These are phyloP conservation scores for Termitomyces sp. DNA, from an alignment of 768 basidiomycete genomes.

Conservation along the genomic window DNA sequence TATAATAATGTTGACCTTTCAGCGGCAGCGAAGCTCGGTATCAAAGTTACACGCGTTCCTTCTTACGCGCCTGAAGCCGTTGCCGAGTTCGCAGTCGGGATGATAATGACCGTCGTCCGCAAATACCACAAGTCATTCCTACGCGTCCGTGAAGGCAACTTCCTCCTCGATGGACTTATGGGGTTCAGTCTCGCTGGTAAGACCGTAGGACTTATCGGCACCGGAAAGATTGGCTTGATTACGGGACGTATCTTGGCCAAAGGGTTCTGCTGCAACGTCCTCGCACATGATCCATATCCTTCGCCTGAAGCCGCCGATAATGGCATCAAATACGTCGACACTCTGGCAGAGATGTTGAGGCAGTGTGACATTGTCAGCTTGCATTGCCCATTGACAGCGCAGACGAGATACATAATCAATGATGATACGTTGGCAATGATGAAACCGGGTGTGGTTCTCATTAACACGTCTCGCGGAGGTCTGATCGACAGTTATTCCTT, in stretches of 20 bases:
- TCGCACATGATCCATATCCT: conserved; percentile 40
- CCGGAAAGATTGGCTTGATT: conserved; percentile 40
- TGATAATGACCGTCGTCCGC: conserved; percentile 41
- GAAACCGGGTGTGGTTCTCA: conserved; percentile 39
- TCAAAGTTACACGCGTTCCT: conserved; percentile 39
- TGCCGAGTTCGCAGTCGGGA: conserved; percentile 44
- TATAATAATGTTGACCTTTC: conserved; percentile 41
- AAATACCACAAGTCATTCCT: conserved; percentile 45
- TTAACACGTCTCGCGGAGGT: conserved; percentile 42
- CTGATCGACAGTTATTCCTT: conserved; percentile 39
- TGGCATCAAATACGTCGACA: conserved; percentile 35
- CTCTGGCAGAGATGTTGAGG: conserved; percentile 31
- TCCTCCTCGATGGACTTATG: conserved; percentile 41
- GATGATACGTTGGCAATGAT: conserved; percentile 33
- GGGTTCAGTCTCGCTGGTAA: conserved; percentile 40
- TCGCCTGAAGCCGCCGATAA: conserved; percentile 29
- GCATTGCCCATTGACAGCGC: conserved; percentile 37
- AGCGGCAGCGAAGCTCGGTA: conserved; percentile 26
- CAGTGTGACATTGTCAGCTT: conserved; percentile 39
- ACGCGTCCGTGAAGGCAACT: conserved; percentile 44
- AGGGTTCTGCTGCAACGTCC: conserved; percentile 36
- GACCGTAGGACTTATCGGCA: conserved; percentile 42
- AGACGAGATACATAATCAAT: conserved; percentile 39
- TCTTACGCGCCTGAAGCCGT: conserved; percentile 43
- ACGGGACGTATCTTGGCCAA: conserved; percentile 39